Base-by-base conservation (phyloP, 1,284 basidiomycete species). In the Microbotryomycetes sp. region DNA sequence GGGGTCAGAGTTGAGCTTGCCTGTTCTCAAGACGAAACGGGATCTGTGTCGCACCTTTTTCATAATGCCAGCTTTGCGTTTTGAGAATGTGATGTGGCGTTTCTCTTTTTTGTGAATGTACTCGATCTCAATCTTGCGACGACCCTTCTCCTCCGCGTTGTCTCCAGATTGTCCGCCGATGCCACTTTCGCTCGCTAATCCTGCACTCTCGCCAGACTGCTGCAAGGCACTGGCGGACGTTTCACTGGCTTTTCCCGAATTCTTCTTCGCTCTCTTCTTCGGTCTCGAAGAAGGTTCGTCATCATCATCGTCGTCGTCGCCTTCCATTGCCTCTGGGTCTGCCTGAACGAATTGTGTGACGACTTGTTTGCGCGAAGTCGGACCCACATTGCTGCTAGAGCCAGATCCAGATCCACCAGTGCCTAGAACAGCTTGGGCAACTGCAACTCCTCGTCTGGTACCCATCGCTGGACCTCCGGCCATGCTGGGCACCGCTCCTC, bases 41-140 rank as follows among this genome's bases (percentile, higher is more conserved):
- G 35, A 23, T 18, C 28, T n/a, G n/a, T n/a, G n/a, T n/a, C 86
- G 76, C 78, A 88, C 91, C 86, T 96, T 94, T 85, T 96, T 96
- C 91, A 96, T 96, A 79, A 96, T 97, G 5, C 92, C 94, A 75
- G 94, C 92, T 82, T 98, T 98, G 79, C 94, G 86, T 84, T 98
- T 98, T 80, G 89, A 92, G 83, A 98, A 98, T 68, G 96, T 98
- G 80, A 98, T 97, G 81, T 97, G 94, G 79, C 94, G 84, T 78
- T 71, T 71, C 63, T 70, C 68, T 66, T 68, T 64, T 60, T 68
- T 68, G 45, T 62, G 52, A n/a, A 98, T 98, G 80, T 96, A 98
- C 80, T 97, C 93, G 78, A 98, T 98, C 82, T 97, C 91, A 80
- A 98, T 98, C 85, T 97, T 97, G 72, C 94, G 82, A 69, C 94